Percentiles rank a stretch among this genome's conserved stretches.
phyloP scores from a whole-genome alignment of 805 yeast genomes.

The Wickerhamomyces sydowiorum region DNA sequence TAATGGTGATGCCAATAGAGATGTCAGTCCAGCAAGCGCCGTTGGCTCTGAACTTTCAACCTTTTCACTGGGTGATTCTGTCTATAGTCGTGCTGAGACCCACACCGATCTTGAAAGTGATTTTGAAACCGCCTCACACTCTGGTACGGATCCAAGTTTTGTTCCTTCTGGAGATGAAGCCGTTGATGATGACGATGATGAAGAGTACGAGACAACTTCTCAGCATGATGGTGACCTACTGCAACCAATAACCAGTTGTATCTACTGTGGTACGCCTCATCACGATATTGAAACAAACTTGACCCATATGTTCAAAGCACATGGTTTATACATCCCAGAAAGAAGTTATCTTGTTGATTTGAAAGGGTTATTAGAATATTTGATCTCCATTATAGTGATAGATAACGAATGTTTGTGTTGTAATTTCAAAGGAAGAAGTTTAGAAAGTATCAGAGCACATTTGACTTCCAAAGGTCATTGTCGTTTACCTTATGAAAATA shows the following conservation, averaged over 20 bases:
- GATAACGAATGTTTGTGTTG: slow-evolving; percentile 86
- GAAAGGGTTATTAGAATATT: slow-evolving; percentile 65
- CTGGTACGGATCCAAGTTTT: slow-evolving; percentile 36
- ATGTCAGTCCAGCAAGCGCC: slow-evolving; percentile 48
- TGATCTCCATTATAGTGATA: slow-evolving; percentile 75
- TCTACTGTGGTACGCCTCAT: slow-evolving; percentile 51
- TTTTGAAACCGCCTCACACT: slow-evolving; percentile 45
- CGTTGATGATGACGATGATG: slow-evolving; percentile 19
- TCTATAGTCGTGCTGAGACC: slow-evolving; percentile 27
- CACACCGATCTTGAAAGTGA: slow-evolving; percentile 29
- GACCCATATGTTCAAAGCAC: slow-evolving; percentile 70
- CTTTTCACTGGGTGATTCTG: slow-evolving; percentile 47
- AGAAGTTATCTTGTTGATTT: slow-evolving; percentile 58
- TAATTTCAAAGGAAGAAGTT: slow-evolving; percentile 71
- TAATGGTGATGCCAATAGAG: slow-evolving; percentile 22
- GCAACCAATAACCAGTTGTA: slow-evolving; percentile 43
- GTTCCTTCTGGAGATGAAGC: slow-evolving; percentile 28
- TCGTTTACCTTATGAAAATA: slow-evolving; percentile 80
- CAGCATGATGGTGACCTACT: slow-evolving; percentile 19
- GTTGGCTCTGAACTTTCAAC: slow-evolving; percentile 49
- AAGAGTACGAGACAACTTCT: slow-evolving; percentile 20
- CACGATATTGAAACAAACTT: slow-evolving; percentile 53
- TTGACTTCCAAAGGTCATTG: slow-evolving; percentile 83
- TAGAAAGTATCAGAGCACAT: slow-evolving; percentile 88
- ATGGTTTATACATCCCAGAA: slow-evolving; percentile 90